phyloP scores from a whole-genome alignment of 768 basidiomycete species.

The Suillus hirtellus region DNA sequence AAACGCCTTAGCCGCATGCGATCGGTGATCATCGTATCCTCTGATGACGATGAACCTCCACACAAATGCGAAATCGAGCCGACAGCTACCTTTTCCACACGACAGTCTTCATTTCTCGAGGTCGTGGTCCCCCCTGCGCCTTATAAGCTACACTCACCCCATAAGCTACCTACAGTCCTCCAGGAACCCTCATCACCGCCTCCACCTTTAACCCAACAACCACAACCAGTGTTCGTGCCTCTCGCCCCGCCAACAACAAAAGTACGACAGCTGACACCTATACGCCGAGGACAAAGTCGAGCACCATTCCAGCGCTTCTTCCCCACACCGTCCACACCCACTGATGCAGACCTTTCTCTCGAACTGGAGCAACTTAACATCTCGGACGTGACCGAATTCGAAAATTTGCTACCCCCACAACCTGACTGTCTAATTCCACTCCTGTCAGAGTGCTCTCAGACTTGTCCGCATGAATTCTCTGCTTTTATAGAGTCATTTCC shows the following conservation, averaged over 20 bases:
- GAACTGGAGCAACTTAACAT: constrained; percentile 44
- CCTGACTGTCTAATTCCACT: constrained; percentile 64
- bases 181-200: constrained; percentile 10
- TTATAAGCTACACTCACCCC: constrained; percentile 18
- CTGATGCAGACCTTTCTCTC: constrained; percentile 45
- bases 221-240: constrained; percentile 14
- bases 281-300: constrained; percentile 45
- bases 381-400: constrained; percentile 47
- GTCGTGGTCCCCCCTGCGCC: constrained; percentile 42
- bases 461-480: constrained; percentile 72
- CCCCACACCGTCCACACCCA: constrained; percentile 58
- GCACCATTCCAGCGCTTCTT: constrained; percentile 38
- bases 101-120: constrained; percentile 33
- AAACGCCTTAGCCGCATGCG: constrained; percentile 19
- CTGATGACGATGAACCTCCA: constrained; percentile 50
- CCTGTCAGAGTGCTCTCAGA: constrained; percentile 71
- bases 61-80: constrained; percentile 12
- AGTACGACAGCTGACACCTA: constrained; percentile 69
- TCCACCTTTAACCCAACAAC: constrained; percentile 2
- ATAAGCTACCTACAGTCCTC: constrained; percentile 18
- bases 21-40: constrained; percentile 37
- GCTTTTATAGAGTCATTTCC: constrained; percentile 83
- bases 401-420: constrained; percentile 40
- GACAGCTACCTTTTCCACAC: constrained; percentile 9
- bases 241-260: constrained; percentile 35